Base-by-base conservation (phyloP, 768 basidiomycete species). In the Leccinum ochraceum region DNA sequence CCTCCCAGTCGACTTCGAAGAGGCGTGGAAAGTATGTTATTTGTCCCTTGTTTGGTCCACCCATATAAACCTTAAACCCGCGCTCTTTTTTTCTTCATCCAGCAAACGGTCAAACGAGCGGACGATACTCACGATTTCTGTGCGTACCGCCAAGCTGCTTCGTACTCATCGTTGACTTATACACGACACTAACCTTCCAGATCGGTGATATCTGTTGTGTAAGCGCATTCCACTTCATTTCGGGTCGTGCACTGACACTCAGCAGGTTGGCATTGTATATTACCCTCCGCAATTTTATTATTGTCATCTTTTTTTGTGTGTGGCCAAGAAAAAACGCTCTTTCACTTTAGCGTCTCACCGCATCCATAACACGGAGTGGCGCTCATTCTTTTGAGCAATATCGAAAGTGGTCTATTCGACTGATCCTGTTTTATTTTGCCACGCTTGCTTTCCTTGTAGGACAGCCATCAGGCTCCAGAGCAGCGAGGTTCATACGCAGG, bases 71-170 rank as follows among this genome's bases (percentile, higher is more conserved):
- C 71, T 61, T 51, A 54, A 69, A 67, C 68, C 74, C 68, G 64
- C 70, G 44, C 63, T 66, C 67, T 70, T 72, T 73, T 72, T 70
- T 70, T 66, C 53, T 56, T 68, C 66, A 74, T 65, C 72, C 80
- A 97, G 95, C 90, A 94, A 90, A 92, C 89, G 36, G 94, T 98
- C 86, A 98, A 98, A 82, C 85, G 92, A 68, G 85, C 86, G 46
- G 94, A 98, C 79, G 96, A 98, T 70, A 98, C 94, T 30, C 91
- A 92, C 77, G 96, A 97, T 64, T 99, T 99, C 76, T 99, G 95
- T 88, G 69, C 71, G 86, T 90, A 44, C 46, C 51, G 22, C 28
- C 44, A n/a, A 48, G 24, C 32, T 42, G 26, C 51, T 30, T 51
- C 54, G 24, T 56, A 14, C 20, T 46, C 13, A 39, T 58, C 3